phyloP scores from a whole-genome alignment of 1,284 basidiomycete genomes.

The Sporisorium graminicola region DNA sequence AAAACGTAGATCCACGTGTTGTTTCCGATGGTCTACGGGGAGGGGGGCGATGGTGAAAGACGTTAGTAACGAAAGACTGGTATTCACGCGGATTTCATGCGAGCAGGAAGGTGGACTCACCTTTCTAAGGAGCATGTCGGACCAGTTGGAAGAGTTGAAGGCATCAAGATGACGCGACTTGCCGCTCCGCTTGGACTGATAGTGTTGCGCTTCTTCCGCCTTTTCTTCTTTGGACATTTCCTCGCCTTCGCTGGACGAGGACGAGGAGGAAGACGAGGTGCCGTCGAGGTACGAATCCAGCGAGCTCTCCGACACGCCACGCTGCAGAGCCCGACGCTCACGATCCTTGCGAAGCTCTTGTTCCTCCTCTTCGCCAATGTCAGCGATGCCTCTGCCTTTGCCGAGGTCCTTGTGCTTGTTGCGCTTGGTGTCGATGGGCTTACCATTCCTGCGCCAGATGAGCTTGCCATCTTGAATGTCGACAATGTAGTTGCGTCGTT shows the following conservation, averaged over 20 bases:
- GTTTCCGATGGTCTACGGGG: conserved; percentile 37
- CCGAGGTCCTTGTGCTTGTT: conserved; percentile 63
- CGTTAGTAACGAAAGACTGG: background rate
- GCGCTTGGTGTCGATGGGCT: conserved; percentile 72
- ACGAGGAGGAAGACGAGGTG: conserved; percentile 33
- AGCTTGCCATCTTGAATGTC: conserved; percentile 77
- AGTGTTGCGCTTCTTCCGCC: conserved; percentile 29
- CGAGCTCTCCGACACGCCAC: conserved; percentile 45
- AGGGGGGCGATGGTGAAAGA: background rate
- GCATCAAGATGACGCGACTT: conserved; percentile 42
- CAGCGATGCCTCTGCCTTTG: conserved; percentile 66
- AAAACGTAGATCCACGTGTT: conserved; percentile 64
- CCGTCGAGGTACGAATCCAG: conserved; percentile 36
- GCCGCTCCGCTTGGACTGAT: conserved; percentile 46
- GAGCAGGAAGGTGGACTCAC: background rate
- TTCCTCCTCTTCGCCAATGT: conserved; percentile 58
- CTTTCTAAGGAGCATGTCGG: conserved; percentile 60
- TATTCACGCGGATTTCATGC: no score
- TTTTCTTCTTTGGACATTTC: conserved; percentile 39
- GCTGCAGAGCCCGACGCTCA: conserved; percentile 31
- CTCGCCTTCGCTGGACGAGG: conserved; percentile 37
- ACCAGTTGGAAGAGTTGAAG: conserved; percentile 50
- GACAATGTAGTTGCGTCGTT: conserved; percentile 80
- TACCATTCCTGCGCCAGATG: conserved; percentile 78
- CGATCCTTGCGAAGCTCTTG: conserved; percentile 33